These are phyloP conservation scores for Lagerstroemia fauriei DNA, from an alignment of 441 rosid species.

Conservation along the genomic window DNA sequence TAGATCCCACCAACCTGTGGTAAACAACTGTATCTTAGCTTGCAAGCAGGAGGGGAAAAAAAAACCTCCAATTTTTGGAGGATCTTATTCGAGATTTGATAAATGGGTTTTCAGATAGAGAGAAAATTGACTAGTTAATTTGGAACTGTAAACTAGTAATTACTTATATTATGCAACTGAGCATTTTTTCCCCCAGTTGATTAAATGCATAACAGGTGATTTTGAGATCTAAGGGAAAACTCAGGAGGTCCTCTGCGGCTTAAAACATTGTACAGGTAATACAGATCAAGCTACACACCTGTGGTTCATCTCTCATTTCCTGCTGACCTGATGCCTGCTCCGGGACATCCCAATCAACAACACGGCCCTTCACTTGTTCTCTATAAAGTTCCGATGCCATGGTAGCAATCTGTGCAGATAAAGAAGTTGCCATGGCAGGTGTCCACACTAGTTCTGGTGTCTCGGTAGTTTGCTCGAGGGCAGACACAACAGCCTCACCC, in stretches of 20 bases:
- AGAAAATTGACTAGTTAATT: background rate
- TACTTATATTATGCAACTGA: background rate
- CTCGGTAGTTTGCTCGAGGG: conserved; percentile 90
- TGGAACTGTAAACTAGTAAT: background rate
- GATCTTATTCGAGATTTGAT: background rate
- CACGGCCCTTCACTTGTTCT: conserved; percentile 90
- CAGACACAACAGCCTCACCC: conserved; percentile 94
- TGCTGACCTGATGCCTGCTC: conserved; percentile 92
- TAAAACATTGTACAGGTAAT: conserved; percentile 17
- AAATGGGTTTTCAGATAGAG: background rate
- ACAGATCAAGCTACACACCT: conserved; percentile 44
- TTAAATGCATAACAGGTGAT: background rate
- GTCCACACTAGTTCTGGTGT: conserved; percentile 99
- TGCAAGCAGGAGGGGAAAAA: background rate
- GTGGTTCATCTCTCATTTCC: conserved; percentile 93
- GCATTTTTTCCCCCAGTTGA: background rate
- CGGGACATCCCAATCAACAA: conserved; percentile 97
- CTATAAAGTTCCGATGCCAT: conserved; percentile 90
- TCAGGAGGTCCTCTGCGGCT: background rate
- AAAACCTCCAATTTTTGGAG: too few species aligned
- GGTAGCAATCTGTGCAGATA: conserved; percentile 92
- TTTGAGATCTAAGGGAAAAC: background rate
- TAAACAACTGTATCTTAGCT: conserved; percentile 22
- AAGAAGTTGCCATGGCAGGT: conserved; percentile 98
- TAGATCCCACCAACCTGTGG: conserved; percentile 95